These are phyloP conservation scores for Ceratobasidium sp. DNA, from an alignment of 1,284 basidiomycete species.

Conservation along the genomic window DNA sequence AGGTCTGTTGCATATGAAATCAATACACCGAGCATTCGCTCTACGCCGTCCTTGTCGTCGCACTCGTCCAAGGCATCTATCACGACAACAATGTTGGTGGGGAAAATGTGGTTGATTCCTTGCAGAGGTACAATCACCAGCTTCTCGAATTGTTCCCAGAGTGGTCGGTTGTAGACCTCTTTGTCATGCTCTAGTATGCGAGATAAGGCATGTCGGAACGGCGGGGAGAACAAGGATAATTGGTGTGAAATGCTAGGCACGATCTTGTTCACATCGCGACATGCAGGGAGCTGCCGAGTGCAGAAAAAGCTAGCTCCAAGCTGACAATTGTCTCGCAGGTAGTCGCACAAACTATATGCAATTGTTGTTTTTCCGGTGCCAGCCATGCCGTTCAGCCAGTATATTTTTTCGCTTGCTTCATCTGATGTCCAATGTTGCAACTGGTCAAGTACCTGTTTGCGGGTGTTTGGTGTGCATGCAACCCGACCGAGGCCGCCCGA, in stretches of 20 bases:
- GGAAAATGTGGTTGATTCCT: not conserved
- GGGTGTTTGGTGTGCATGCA: not conserved
- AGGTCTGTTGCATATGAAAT: not conserved
- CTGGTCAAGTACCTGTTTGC: not conserved
- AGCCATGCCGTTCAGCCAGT: slow-evolving; percentile 25
- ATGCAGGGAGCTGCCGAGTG: not conserved
- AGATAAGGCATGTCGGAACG: not conserved
- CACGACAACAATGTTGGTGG: not conserved
- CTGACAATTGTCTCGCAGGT: not conserved
- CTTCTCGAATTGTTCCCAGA: not conserved
- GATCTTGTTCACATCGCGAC: slow-evolving; percentile 7
- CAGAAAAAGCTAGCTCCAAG: slow-evolving; percentile 27
- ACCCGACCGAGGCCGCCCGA: not conserved
- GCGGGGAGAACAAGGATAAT: not conserved
- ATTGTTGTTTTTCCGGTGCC: slow-evolving; percentile 22
- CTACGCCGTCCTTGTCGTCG: not conserved
- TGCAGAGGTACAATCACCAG: not conserved
- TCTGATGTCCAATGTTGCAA: not conserved
- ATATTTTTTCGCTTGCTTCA: not conserved
- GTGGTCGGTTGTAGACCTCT: not conserved
- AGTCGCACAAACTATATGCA: slow-evolving; percentile 5
- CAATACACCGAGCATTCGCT: not conserved
- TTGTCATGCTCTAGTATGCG: not conserved
- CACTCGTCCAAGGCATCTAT: slow-evolving; percentile 33
- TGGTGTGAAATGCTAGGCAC: slow-evolving; percentile 10